Base-by-base conservation (phyloP, 768 basidiomycete genomes). In the Tulasnella sp. region DNA sequence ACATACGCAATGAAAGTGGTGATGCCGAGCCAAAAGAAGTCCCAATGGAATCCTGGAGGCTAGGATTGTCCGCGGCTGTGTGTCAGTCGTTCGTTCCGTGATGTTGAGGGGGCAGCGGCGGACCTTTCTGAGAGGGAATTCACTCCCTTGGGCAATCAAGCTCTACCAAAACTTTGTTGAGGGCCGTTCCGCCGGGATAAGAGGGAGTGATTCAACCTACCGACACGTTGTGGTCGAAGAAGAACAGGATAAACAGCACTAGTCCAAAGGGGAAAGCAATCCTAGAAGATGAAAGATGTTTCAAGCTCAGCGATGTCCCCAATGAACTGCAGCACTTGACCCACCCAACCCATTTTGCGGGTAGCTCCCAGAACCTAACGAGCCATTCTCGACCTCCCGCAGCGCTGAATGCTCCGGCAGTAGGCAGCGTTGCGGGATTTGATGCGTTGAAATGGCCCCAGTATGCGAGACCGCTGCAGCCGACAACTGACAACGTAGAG, bases 171-270 rank as follows among this genome's bases (percentile, higher is more conserved):
- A 69, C n/a, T n/a, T n/a, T n/a, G n/a, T n/a, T n/a, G n/a, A 72
- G 68, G 69, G 42, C 26, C 42, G 36, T 34, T 22, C 44, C 6
- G n/a, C n/a, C 19, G 6, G n/a, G n/a, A n/a, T 6, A 47, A 40
- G 40, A 40, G 40, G 8, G 16, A 40, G 16, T 5, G 26, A 22
- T 22, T 32, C 63, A 65, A 81, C 90, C 76, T 78, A 92, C 92
- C 63, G 93, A 95, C 69, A 95, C 92, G 76, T 95, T 95, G 75
- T 95, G 92, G 75, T 98, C 94, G 76, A 97, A 97, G 83, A 95
- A 95, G 81, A 98, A 96, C 59, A 97, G 81, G 29, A 96, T 86
- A 87, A 92, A 97, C 5, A 98, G 82, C 26, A 94, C 83, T 47
- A 95, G 79, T 2, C 95, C 95, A 76, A 97, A 97, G 0, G 94